A percentile compares a stretch with the other conserved stretches of the same genome.
These are phyloP conservation scores for Raffaelea arxii DNA, from an alignment of 2,329 filamentous ascomycete genomes.

Conservation along the genomic window DNA sequence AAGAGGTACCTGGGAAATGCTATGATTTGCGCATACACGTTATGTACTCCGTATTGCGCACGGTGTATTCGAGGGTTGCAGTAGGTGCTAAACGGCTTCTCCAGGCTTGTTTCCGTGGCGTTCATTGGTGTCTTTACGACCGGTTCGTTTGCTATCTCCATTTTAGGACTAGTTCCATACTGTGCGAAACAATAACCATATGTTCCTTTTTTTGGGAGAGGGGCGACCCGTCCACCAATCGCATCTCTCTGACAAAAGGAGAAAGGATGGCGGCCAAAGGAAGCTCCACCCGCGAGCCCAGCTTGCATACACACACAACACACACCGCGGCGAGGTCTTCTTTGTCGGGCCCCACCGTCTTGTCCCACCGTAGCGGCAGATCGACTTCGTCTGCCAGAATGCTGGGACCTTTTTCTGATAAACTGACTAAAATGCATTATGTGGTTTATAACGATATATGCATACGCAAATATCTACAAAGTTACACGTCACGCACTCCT, in stretches of 20 bases:
- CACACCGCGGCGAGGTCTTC: too few species aligned
- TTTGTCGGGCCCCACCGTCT: not conserved
- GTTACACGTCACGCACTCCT: not conserved
- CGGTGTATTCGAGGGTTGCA: too few species aligned
- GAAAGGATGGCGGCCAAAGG: too few species aligned
- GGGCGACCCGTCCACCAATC: too few species aligned
- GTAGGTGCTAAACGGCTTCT: too few species aligned
- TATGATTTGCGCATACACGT: too few species aligned
- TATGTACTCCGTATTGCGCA: too few species aligned
- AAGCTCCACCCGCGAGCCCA: not conserved
- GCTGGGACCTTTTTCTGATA: conserved; percentile 1
- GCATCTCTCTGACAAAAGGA: too few species aligned
- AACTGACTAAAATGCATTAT: not conserved
- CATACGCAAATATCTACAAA: not conserved
- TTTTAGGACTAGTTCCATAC: not conserved
- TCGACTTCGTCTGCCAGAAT: conserved; percentile 13
- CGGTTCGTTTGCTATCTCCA: not conserved
- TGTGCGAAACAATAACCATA: too few species aligned
- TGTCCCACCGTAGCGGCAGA: conserved; percentile 12
- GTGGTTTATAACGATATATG: not conserved
- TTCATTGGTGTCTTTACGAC: conserved; percentile 9
- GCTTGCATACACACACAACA: conserved; percentile 1
- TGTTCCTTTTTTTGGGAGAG: too few species aligned
- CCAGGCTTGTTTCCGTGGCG: not conserved
- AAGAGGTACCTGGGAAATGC: too few species aligned